Conservation (phyloP, 1,284 basidiomycete species). For the Coriolopsis trogii region DNA sequence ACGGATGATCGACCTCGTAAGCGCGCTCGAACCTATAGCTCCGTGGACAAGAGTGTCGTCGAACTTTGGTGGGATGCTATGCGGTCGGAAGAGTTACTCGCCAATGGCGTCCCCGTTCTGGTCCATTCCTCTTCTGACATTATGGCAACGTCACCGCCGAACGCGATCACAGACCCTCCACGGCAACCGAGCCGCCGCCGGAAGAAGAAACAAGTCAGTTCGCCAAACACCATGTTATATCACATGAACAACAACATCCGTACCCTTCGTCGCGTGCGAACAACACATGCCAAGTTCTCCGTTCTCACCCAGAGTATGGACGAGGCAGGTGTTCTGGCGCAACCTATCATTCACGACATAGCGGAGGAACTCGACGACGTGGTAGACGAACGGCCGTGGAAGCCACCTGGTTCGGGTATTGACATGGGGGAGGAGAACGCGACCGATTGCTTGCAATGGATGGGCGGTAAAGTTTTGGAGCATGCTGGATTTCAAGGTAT, state of each 20-base stretch:
- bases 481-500: slow-evolving; percentile 90
- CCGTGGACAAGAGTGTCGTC: slow-evolving; percentile 40
- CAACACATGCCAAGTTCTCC: slow-evolving; percentile 70
- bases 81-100: slow-evolving; percentile 60
- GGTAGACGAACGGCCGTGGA: slow-evolving; percentile 63
- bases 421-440: slow-evolving; percentile 58
- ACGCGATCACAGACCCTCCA: slow-evolving; percentile 37
- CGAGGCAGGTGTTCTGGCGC: slow-evolving; percentile 42
- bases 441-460: slow-evolving; percentile 68
- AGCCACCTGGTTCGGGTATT: slow-evolving; percentile 32
- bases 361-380: slow-evolving; percentile 45
- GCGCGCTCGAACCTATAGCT: slow-evolving; percentile 37
- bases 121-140: slow-evolving; percentile 46
- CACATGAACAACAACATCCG: slow-evolving; percentile 77
- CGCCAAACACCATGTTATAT: slow-evolving; percentile 54
- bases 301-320: slow-evolving; percentile 51
- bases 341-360: slow-evolving; percentile 17
- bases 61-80: slow-evolving; percentile 78
- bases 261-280: slow-evolving; percentile 68
- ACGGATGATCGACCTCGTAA: slow-evolving; percentile 45
- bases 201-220: slow-evolving; percentile 35
- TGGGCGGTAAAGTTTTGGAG: slow-evolving; percentile 75
- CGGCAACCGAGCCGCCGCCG: slow-evolving; percentile 28
- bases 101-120: slow-evolving; percentile 65
- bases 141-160: slow-evolving; percentile 23